Base-by-base conservation (phyloP, 768 basidiomycete species). In the Kwoniella sp. region DNA sequence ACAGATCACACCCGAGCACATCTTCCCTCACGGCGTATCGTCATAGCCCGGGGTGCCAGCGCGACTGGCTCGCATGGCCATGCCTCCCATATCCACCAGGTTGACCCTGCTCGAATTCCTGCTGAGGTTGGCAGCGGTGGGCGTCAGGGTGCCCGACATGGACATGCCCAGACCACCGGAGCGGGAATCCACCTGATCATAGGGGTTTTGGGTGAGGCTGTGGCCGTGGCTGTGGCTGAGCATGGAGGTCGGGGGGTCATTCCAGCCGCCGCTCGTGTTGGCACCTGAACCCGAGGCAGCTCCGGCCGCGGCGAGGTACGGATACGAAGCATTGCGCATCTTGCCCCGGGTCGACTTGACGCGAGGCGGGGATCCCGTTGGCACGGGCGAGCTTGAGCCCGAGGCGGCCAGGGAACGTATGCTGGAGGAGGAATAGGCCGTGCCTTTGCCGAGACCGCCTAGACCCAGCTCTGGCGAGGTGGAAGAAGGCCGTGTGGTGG, bases 31-130 rank as follows among this genome's bases (percentile, higher is more conserved):
- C n/a, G n/a, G n/a, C n/a, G n/a, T n/a, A n/a, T n/a, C n/a, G n/a
- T n/a, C n/a, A n/a, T n/a, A n/a, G n/a, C n/a, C n/a, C n/a, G n/a
- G n/a, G n/a, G n/a, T n/a, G n/a, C n/a, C n/a, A n/a, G n/a, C n/a
- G n/a, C n/a, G n/a, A n/a, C n/a, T n/a, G n/a, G n/a, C n/a, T n/a
- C n/a, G n/a, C n/a, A n/a, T n/a, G n/a, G n/a, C n/a, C n/a, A n/a
- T n/a, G n/a, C n/a, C n/a, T n/a, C 37, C 23, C 25, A 63, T 54
- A 28, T 73, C 72, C 46, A 53, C 64, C 44, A 73, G 43, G 46
- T 69, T 73, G 25, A 70, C 62, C 25, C 72, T 50, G 50, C 64
- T 67, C 17, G 61, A 62, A 48, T 71, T 70, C 44, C 72, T 44
- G 33, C 20, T 46, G 29, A 26, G 25, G 34, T 40, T 31, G 27